These are phyloP conservation scores for Colletotrichum endophyticum DNA, from an alignment of 2,329 filamentous ascomycete species.

Conservation along the genomic window DNA sequence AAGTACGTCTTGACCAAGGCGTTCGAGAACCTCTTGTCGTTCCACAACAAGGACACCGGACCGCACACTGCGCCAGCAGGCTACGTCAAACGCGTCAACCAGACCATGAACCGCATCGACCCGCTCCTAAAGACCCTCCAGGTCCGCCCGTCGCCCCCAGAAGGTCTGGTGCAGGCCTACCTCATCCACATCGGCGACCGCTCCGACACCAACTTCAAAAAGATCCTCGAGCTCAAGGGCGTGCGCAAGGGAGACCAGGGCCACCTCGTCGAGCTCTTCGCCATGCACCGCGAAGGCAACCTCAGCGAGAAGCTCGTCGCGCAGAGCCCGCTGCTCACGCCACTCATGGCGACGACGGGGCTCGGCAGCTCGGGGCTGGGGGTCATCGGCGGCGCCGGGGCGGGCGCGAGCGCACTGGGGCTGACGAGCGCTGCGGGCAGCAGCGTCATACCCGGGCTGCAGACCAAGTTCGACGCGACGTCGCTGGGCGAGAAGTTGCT, in stretches of 20 bases:
- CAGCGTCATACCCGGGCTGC: conserved; percentile 38
- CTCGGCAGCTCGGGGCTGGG: conserved; percentile 35
- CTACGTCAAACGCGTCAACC: conserved; percentile 86
- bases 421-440: conserved; percentile 31
- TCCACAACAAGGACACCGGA: conserved; percentile 54
- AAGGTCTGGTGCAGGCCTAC: conserved; percentile 95
- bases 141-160: conserved; percentile 87
- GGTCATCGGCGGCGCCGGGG: conserved; percentile 46
- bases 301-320: conserved; percentile 72
- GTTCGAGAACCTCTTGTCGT: conserved; percentile 72
- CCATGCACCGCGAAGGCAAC: conserved; percentile 78
- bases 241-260: conserved; percentile 83
- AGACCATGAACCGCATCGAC: conserved; percentile 85
- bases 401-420: conserved; percentile 45
- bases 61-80: conserved; percentile 53
- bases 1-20: conserved; percentile 88
- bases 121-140: conserved; percentile 95
- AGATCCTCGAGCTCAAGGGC: conserved; percentile 94
- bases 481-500: conserved; percentile 87
- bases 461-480: conserved; percentile 76
- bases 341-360: conserved; percentile 58
- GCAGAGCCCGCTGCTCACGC: conserved; percentile 73
- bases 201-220: conserved; percentile 93
- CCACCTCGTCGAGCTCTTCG: conserved; percentile 85
- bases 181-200: conserved; percentile 95